A percentile compares a stretch with the other conserved stretches of the same genome.
phyloP scores from a whole-genome alignment of 169 alveolate genomes.

The Sarcocystis neurona region DNA sequence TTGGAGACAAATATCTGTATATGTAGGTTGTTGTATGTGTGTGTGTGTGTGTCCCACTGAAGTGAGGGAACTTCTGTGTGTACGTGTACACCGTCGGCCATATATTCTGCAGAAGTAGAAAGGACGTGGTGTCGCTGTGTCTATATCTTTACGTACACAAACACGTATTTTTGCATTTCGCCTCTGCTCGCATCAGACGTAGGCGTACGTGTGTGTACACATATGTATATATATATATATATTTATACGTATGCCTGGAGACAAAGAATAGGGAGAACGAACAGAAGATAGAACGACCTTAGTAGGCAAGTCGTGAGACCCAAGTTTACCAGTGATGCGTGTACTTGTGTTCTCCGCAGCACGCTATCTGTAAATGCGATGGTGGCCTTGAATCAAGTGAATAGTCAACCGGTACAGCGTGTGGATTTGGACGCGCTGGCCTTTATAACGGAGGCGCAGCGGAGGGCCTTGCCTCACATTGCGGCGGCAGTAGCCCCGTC shows the following conservation, averaged over 20 bases:
- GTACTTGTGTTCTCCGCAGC: background rate
- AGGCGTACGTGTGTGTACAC: background rate
- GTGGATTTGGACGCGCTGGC: conserved; percentile 20
- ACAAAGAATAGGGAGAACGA: no score
- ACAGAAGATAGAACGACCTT: no score
- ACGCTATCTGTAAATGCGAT: conserved; percentile 25
- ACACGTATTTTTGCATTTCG: background rate
- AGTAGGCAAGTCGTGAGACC: no score
- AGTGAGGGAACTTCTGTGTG: background rate
- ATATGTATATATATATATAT: background rate
- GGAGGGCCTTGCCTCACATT: no score
- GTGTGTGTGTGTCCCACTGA: background rate
- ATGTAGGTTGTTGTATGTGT: background rate
- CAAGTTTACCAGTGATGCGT: background rate
- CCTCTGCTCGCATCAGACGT: background rate
- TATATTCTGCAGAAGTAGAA: no score
- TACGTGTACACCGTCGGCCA: background rate
- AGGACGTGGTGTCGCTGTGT: no score
- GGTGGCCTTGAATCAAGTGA: conserved; percentile 18
- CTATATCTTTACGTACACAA: no score
- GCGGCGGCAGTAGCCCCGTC: background rate
- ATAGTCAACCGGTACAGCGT: conserved; percentile 4
- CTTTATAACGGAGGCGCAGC: background rate
- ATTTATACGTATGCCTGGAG: no score
- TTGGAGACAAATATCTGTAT: background rate